Conservation (phyloP, 2,329 filamentous ascomycete genomes). For the Aspergillus pseudoterreus region DNA sequence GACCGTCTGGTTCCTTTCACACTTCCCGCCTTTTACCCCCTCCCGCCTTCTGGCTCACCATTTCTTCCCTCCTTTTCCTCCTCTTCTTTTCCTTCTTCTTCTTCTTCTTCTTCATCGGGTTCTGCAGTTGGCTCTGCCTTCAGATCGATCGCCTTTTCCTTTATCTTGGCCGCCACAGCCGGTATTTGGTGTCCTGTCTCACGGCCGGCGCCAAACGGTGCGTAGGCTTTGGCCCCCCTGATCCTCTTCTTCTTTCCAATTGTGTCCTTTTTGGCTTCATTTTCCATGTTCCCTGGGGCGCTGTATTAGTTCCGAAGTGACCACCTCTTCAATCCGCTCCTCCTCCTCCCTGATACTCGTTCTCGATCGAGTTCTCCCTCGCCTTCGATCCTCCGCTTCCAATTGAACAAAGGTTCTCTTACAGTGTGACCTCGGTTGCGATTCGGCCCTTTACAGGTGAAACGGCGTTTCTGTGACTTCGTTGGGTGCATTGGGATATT, state of each 20-base stretch:
- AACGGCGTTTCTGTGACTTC: conserved; percentile 22
- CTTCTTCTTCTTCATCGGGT: conserved; percentile 19
- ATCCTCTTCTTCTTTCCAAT: conserved; percentile 17
- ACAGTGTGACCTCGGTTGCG: conserved; percentile 16
- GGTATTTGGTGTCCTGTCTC: conserved; percentile 45
- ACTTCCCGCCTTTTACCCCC: conserved; percentile 8
- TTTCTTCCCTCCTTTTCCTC: conserved; percentile 12
- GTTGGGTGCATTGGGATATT: conserved; percentile 28
- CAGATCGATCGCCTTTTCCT: conserved; percentile 31
- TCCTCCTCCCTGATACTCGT: conserved; percentile 11
- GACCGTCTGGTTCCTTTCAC: conserved; percentile 1
- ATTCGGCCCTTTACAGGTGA: conserved; percentile 18
- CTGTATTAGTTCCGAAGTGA: conserved; percentile 15
- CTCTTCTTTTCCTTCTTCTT: conserved; percentile 10
- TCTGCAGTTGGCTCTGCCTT: conserved; percentile 25
- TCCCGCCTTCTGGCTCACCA: conserved; percentile 11
- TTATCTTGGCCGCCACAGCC: conserved; percentile 43
- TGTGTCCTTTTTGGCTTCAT: conserved; percentile 11
- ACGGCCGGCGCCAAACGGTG: conserved; percentile 46
- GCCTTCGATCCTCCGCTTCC: conserved; percentile 2
- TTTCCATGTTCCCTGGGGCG: conserved; percentile 13
- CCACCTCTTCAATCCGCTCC: conserved; percentile 11
- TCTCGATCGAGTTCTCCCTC: conserved; percentile 10
- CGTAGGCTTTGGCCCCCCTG: conserved; percentile 41
- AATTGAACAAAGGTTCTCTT: conserved; percentile 8